A percentile compares a stretch with the other conserved stretches of the same genome.
Conservation (phyloP, 1,284 basidiomycete genomes). For the Athelia sp. region DNA sequence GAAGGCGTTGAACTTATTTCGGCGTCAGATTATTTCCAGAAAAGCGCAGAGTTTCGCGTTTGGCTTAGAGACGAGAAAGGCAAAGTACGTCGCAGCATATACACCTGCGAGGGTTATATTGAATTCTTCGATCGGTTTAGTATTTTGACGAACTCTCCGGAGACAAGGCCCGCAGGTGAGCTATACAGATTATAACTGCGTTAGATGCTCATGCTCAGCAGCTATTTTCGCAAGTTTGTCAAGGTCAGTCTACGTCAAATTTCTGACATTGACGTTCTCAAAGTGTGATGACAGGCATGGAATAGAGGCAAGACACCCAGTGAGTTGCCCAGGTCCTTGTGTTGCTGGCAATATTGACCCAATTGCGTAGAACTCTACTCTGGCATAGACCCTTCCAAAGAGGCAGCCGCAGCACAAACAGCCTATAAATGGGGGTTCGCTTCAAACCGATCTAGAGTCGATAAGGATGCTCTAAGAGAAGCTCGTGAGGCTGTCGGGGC, state of each 20-base stretch:
- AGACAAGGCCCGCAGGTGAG: slow-evolving; percentile 68
- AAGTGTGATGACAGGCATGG: slow-evolving; percentile 47
- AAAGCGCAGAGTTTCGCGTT: slow-evolving; percentile 68
- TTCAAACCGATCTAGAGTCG: slow-evolving; percentile 39
- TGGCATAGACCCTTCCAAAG: slow-evolving; percentile 45
- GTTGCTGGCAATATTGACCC: slow-evolving; percentile 5
- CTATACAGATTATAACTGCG: slow-evolving; percentile 18
- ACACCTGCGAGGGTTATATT: slow-evolving; percentile 1
- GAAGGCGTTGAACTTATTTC: slow-evolving; percentile 50
- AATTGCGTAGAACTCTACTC: slow-evolving; percentile 49
- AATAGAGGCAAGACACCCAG: slow-evolving; percentile 68
- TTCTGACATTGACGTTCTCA: no score
- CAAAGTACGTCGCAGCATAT: slow-evolving; percentile 47
- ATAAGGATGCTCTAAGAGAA: slow-evolving; percentile 49
- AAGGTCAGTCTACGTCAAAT: slow-evolving; percentile 40
- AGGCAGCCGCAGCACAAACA: slow-evolving; percentile 53
- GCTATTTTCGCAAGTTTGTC: slow-evolving; percentile 81
- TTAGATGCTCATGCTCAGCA: slow-evolving; percentile 29
- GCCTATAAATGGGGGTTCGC: slow-evolving; percentile 61
- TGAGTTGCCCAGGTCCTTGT: slow-evolving; percentile 23
- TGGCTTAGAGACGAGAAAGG: slow-evolving; percentile 78
- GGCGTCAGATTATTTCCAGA: slow-evolving; percentile 74
- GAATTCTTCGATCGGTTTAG: slow-evolving; percentile 26
- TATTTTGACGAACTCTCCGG: slow-evolving; percentile 75
- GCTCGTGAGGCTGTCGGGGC: slow-evolving; percentile 55